These are phyloP conservation scores for Apiospora aurea DNA, from an alignment of 2,329 filamentous ascomycete genomes.

Conservation along the genomic window DNA sequence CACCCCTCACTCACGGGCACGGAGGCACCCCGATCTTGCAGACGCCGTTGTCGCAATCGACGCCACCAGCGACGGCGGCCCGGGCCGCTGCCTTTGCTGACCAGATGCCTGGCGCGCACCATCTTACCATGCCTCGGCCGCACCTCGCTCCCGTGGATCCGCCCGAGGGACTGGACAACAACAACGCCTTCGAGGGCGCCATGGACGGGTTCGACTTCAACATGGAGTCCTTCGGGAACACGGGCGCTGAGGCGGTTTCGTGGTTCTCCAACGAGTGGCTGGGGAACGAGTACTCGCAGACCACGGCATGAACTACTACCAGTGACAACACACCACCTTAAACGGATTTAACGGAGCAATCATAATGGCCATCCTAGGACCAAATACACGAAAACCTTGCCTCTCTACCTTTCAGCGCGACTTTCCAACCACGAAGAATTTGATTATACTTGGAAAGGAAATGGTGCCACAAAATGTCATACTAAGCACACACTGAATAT, in stretches of 20 bases:
- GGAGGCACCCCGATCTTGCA: slow-evolving; percentile 36
- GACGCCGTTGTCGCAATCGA: slow-evolving; percentile 29
- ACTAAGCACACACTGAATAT: neutral
- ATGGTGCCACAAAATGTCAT: neutral
- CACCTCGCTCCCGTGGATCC: slow-evolving; percentile 42
- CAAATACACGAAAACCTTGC: neutral
- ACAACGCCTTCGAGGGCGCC: slow-evolving; percentile 58
- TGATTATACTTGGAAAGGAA: neutral
- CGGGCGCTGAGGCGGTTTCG: slow-evolving; percentile 40
- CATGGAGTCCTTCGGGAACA: slow-evolving; percentile 51
- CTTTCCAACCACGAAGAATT: neutral
- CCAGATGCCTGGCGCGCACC: slow-evolving; percentile 32
- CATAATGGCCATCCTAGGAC: neutral
- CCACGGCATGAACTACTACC: neutral
- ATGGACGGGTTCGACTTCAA: slow-evolving; percentile 56
- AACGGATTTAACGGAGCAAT: neutral
- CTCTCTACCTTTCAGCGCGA: neutral
- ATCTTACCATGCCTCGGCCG: slow-evolving; percentile 39
- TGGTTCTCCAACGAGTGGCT: slow-evolving; percentile 40
- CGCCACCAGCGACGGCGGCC: slow-evolving; percentile 32
- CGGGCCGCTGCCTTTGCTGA: slow-evolving; percentile 36
- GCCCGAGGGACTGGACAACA: slow-evolving; percentile 51
- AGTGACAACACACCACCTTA: neutral
- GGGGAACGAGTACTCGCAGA: slow-evolving; percentile 15
- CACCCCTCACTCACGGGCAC: slow-evolving; percentile 24